phyloP scores from a whole-genome alignment of 176 grass and related monocot genomes.

The Alloteropsis semialata region DNA sequence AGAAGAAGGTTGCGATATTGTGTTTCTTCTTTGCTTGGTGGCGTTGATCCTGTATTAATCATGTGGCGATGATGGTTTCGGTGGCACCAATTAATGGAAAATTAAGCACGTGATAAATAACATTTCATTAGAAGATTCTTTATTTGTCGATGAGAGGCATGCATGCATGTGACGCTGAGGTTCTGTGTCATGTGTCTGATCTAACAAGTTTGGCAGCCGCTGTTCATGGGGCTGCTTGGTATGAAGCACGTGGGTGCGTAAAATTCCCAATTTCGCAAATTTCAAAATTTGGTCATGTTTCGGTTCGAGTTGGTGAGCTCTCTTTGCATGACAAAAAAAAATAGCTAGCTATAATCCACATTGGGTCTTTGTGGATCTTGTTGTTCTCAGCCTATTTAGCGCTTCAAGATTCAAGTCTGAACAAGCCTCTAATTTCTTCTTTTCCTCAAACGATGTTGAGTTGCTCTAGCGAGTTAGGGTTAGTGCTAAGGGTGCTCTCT shows the following conservation, averaged over 20 bases:
- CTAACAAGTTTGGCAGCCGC: not conserved
- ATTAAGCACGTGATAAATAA: slow-evolving; percentile 18
- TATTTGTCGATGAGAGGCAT: not conserved
- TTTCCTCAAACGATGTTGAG: not conserved
- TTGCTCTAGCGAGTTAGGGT: not conserved
- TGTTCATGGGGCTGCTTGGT: not conserved
- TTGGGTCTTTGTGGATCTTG: too few species aligned
- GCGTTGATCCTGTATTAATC: not conserved
- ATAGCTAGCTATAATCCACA: too few species aligned
- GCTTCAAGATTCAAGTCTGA: not conserved
- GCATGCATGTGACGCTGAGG: not conserved
- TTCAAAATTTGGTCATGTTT: not conserved
- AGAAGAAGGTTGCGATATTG: not conserved
- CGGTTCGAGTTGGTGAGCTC: not conserved
- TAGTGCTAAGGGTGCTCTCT: too few species aligned
- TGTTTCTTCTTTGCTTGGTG: slow-evolving; percentile 15
- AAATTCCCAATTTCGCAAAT: not conserved
- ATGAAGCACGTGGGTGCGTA: not conserved
- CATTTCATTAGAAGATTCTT: not conserved
- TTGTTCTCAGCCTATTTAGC: too few species aligned
- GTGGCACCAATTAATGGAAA: not conserved
- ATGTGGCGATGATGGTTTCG: not conserved
- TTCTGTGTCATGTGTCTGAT: not conserved
- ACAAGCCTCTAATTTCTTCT: not conserved
- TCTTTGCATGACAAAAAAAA: not conserved